Percentiles rank a stretch among this genome's conserved stretches.
Conservation (phyloP, 2,329 filamentous ascomycete species). For the Akanthomyces muscarius region DNA sequence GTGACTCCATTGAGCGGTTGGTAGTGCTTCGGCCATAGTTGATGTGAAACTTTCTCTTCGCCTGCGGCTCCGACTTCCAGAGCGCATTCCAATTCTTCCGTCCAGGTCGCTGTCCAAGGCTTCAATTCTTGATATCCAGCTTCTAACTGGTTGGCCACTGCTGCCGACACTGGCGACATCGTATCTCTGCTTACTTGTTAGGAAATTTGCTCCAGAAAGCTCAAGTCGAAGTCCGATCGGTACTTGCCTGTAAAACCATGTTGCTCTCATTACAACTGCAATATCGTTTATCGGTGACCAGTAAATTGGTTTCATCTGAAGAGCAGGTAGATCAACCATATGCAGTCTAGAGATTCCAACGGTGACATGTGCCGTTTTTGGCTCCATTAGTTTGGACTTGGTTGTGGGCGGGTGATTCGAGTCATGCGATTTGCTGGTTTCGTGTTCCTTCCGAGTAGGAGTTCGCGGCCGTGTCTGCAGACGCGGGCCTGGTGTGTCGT, state of each 20-base stretch:
- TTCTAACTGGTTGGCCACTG: conserved; percentile 87
- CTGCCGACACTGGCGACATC: conserved; percentile 82
- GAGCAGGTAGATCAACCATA: conserved; percentile 73
- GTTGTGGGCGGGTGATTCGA: conserved; percentile 18
- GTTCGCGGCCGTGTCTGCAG: not conserved
- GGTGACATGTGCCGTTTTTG: conserved; percentile 56
- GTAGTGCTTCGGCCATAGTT: conserved; percentile 67
- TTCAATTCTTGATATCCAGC: conserved; percentile 82
- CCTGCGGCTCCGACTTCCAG: conserved; percentile 84
- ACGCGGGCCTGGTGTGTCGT: not conserved
- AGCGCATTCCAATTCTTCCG: conserved; percentile 84
- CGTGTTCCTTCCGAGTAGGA: not conserved
- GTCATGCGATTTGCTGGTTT: not conserved
- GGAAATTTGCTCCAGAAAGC: not conserved
- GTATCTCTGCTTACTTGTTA: conserved; percentile 56
- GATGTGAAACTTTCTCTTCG: conserved; percentile 85
- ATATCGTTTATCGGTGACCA: conserved; percentile 94
- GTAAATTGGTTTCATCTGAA: conserved; percentile 95
- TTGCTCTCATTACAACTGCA: conserved; percentile 75
- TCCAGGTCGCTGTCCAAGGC: conserved; percentile 90
- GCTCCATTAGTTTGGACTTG: conserved; percentile 19
- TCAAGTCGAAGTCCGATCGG: not conserved
- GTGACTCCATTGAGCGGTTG: conserved; percentile 19
- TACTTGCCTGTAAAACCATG: conserved; percentile 83
- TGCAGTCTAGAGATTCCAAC: conserved; percentile 90